Evolutionary conservation across 768 basidiomycete species (phyloP), one percentile per base, ranked within the genome.

Genomic region (Trametes meyenii): DNA sequence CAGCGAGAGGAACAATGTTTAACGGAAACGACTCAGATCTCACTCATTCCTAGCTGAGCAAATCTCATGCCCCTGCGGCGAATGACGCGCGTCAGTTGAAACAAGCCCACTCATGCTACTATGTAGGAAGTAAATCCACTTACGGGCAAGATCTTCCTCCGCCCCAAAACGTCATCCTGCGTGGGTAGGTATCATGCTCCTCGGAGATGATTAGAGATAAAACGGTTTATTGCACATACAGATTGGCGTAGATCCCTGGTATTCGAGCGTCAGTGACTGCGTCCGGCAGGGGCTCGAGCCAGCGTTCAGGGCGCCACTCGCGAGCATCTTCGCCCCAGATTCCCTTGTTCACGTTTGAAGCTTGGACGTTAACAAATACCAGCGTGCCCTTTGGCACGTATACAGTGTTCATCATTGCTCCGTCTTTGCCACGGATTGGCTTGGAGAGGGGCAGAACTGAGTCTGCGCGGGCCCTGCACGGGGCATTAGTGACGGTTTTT

Each of bases 1-100:
- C 17, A 56, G 44, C 17, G 5, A 3, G 2, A 35, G 3, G 36
- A 3, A 23, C 29, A 14, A 49, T 21, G 16, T 6, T 14, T 14
- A 13, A 19, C 12, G 3, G n/a, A n/a, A 19, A 3, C 7, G 29
- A n/a, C 12, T 7, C 35, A 36, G 24, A 17, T 75, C 76, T 26
- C 55, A 78, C 79, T 80, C 71, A 78, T 79, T 62, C 78, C 78
- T 14, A 81, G 66, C 60, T 77, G 74, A 1, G 78, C 74, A 66
- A 78, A 79, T 58, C 79, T 78, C 72, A 79, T 79, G 48, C 79
- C 79, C 33, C 75, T 77, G 60, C 19, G 17, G 1, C 24, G 3
- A 21, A 13, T 14, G 26, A 19, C 11, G 17, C n/a, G 39, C 13
- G 26, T n/a, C n/a, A 23, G 45, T 19, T 36, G 21, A 24, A 19